A percentile compares a stretch with the other conserved stretches of the same genome.
Conservation (phyloP, 2,329 filamentous ascomycete species). For the Ophiostoma angusticollis region DNA sequence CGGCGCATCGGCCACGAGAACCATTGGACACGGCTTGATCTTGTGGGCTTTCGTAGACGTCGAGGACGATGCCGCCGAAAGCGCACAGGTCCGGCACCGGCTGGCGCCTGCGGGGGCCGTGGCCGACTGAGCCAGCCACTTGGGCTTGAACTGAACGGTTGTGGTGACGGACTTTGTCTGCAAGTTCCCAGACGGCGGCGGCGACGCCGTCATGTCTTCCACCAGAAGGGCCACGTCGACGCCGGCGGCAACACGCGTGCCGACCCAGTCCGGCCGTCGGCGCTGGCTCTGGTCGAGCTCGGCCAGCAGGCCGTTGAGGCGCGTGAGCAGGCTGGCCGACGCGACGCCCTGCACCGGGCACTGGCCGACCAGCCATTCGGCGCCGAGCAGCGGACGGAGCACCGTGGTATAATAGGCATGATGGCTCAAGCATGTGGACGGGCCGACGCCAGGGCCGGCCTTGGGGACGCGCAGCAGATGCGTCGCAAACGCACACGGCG, state of each 20-base stretch:
- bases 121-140: constrained; percentile 69
- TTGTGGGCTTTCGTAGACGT: constrained; percentile 6
- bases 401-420: constrained; percentile 36
- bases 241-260: constrained; percentile 38
- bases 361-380: constrained; percentile 41
- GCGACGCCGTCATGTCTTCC: constrained; percentile 53
- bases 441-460: constrained; percentile 34
- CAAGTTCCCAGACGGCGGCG: constrained; percentile 8
- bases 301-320: constrained; percentile 43
- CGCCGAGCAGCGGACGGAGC: constrained; percentile 42
- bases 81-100: constrained; percentile 65
- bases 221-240: constrained; percentile 56
- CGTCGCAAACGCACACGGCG: too few relatives aligned
- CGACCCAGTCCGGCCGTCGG: constrained; percentile 30
- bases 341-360: constrained; percentile 35
- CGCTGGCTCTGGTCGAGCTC: constrained; percentile 18
- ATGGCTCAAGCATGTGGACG: constrained; percentile 23
- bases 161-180: constrained; percentile 8
- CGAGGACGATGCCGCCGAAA: constrained; percentile 20
- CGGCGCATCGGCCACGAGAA: constrained; percentile 9
- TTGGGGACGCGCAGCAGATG: constrained; percentile 24
- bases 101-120: constrained; percentile 49
- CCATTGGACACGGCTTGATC: constrained; percentile 14
- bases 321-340: constrained; percentile 24
- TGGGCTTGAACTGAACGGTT: constrained; percentile 68